phyloP scores from a whole-genome alignment of 768 basidiomycete genomes.

The Naganishia friedmannii region DNA sequence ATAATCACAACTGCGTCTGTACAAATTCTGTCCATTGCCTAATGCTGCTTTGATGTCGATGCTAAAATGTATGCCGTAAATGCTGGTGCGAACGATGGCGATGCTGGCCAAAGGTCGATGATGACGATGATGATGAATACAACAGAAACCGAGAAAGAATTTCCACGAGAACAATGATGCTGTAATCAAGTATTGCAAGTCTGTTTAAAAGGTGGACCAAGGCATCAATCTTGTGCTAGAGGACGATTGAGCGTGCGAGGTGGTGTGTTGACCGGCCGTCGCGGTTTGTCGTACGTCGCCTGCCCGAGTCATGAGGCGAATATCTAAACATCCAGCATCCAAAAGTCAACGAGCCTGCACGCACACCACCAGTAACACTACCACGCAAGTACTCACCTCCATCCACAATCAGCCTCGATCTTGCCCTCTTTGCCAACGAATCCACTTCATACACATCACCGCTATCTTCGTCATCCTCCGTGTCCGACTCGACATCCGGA shows the following conservation, averaged over 20 bases:
- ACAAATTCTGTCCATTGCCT: not conserved
- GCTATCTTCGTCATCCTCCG: constrained; percentile 29
- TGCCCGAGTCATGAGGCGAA: constrained; percentile 1
- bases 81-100: not conserved
- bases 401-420: constrained; percentile 26
- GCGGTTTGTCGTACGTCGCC: not conserved
- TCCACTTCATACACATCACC: not conserved
- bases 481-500: constrained; percentile 25
- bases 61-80: too few relatives aligned
- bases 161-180: too few relatives aligned
- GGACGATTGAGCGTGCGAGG: not conserved
- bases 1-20: not conserved
- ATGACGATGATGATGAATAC: too few relatives aligned
- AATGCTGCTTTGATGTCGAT: not conserved
- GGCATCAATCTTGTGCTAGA: constrained; percentile 10
- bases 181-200: too few relatives aligned
- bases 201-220: constrained; percentile 14
- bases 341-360: too few relatives aligned
- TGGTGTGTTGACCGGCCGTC: not conserved
- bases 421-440: not conserved
- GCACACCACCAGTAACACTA: not conserved
- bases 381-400: constrained; percentile 12
- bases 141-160: not conserved
- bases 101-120: not conserved
- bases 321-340: not conserved